phyloP scores from a whole-genome alignment of 805 yeast species.

The Saccharomycopsis malanga region DNA sequence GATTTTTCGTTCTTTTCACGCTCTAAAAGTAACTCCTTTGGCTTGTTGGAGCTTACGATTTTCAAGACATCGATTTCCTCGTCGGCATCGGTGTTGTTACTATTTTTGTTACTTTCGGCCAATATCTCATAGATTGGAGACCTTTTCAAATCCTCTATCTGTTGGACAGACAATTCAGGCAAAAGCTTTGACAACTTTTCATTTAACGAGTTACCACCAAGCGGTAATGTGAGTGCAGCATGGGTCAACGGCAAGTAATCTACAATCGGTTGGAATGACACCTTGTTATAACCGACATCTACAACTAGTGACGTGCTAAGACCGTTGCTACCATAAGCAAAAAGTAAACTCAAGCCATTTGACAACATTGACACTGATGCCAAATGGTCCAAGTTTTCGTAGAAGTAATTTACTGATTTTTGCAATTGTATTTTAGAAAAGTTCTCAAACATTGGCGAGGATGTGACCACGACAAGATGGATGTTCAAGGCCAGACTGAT shows the following conservation, averaged over 20 bases:
- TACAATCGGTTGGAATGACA: constrained; percentile 74
- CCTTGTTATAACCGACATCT: constrained; percentile 69
- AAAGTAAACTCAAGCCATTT: constrained; percentile 58
- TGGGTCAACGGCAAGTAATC: constrained; percentile 59
- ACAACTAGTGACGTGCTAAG: constrained; percentile 63
- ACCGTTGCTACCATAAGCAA: constrained; percentile 55
- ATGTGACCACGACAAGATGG: constrained; percentile 63
- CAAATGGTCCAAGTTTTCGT: constrained; percentile 58
- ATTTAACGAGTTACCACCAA: constrained; percentile 66
- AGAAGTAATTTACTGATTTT: constrained; percentile 60
- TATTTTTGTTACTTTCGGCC: constrained; percentile 50
- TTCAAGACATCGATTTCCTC: constrained; percentile 81
- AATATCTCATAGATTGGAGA: constrained; percentile 76
- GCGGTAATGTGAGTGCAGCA: constrained; percentile 40
- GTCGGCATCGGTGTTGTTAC: constrained; percentile 24
- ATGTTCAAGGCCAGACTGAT: constrained; percentile 35
- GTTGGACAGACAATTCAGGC: constrained; percentile 49
- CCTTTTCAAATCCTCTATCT: constrained; percentile 67
- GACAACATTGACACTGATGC: constrained; percentile 70
- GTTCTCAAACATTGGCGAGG: constrained; percentile 32
- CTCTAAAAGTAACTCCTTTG: constrained; percentile 62
- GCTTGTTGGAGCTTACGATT: constrained; percentile 70
- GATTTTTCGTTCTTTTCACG: constrained; percentile 44
- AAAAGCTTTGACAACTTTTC: constrained; percentile 42
- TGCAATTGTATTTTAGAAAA: constrained; percentile 72